Evolutionary conservation across 805 yeast species (phyloP).

Genomic region (Maudiozyma bulderi): DNA sequence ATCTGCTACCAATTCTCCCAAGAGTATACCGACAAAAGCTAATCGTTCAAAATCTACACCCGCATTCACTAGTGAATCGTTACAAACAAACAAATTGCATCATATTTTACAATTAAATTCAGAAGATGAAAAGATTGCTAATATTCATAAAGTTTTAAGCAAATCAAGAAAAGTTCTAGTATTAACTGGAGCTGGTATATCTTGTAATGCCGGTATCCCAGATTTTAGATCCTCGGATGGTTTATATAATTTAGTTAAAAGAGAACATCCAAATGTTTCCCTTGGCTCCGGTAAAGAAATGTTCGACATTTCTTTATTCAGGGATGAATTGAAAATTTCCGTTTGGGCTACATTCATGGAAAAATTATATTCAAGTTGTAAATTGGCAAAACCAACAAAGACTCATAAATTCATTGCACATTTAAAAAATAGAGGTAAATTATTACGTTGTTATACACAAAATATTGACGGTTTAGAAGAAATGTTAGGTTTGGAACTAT

Average conservation of each 20-base stretch:
- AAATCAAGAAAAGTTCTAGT: slow-evolving; percentile 44
- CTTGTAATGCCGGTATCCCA: slow-evolving; percentile 95
- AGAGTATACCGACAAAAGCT: neutral
- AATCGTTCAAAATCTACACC: neutral
- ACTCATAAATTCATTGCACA: slow-evolving; percentile 67
- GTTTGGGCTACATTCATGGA: slow-evolving; percentile 90
- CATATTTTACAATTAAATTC: slow-evolving; percentile 11
- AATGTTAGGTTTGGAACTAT: slow-evolving; percentile 51
- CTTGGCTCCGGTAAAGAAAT: slow-evolving; percentile 80
- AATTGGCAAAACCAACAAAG: slow-evolving; percentile 66
- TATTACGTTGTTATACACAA: slow-evolving; percentile 85
- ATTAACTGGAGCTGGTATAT: slow-evolving; percentile 92
- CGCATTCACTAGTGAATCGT: neutral
- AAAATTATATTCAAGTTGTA: slow-evolving; percentile 53
- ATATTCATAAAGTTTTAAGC: slow-evolving; percentile 21
- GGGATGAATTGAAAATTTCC: slow-evolving; percentile 53
- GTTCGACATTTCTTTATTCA: slow-evolving; percentile 76
- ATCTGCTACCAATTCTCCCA: neutral
- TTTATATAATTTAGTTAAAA: slow-evolving; percentile 63
- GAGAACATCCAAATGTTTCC: slow-evolving; percentile 44
- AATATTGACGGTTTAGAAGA: slow-evolving; percentile 86
- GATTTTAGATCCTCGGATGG: slow-evolving; percentile 85
- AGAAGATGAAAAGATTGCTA: slow-evolving; percentile 10
- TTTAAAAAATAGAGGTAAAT: slow-evolving; percentile 51
- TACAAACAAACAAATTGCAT: slow-evolving; percentile 11